A percentile compares a stretch with the other conserved stretches of the same genome.
Evolutionary conservation across 2,329 filamentous ascomycete genomes (phyloP).

Genomic region (Clarireedia monteithiana): DNA sequence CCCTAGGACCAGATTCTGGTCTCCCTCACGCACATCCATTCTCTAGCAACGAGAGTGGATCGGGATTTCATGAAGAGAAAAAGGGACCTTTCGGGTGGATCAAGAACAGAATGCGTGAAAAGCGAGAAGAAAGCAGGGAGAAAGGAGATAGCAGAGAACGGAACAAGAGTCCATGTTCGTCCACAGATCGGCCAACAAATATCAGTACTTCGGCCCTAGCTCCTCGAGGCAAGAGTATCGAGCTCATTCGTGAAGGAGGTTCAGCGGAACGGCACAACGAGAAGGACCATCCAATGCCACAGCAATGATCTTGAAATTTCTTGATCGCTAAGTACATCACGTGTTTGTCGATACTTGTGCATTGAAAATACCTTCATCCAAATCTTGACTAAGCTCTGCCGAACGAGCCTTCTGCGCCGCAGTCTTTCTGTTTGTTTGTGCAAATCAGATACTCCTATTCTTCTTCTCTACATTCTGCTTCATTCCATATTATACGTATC

Average conservation of each 20-base stretch:
- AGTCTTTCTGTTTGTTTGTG: too few species aligned
- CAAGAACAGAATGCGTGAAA: conserved; percentile 54
- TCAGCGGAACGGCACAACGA: conserved; percentile 12
- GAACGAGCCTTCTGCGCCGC: too few species aligned
- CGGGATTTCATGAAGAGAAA: conserved; percentile 31
- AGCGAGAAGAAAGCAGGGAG: conserved; percentile 30
- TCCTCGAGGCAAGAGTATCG: conserved; percentile 24
- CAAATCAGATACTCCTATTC: too few species aligned
- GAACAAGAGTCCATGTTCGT: conserved; percentile 24
- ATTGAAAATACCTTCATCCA: too few species aligned
- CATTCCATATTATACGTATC: too few species aligned
- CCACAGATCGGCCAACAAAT: conserved; percentile 19
- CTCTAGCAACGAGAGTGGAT: conserved; percentile 30
- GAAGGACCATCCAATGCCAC: conserved; percentile 10
- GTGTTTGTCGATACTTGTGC: too few species aligned
- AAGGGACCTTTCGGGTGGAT: conserved; percentile 58
- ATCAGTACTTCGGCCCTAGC: conserved; percentile 9
- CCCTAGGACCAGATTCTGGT: conserved; percentile 25
- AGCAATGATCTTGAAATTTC: conserved; percentile 1
- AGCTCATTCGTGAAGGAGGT: conserved; percentile 21
- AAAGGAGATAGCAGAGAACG: conserved; percentile 25
- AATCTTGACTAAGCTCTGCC: too few species aligned
- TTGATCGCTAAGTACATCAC: too few species aligned
- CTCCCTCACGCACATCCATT: conserved; percentile 18
- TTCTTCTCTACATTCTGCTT: too few species aligned